phyloP scores from a whole-genome alignment of 345 rosid genomes.

The Camelina sativa region DNA sequence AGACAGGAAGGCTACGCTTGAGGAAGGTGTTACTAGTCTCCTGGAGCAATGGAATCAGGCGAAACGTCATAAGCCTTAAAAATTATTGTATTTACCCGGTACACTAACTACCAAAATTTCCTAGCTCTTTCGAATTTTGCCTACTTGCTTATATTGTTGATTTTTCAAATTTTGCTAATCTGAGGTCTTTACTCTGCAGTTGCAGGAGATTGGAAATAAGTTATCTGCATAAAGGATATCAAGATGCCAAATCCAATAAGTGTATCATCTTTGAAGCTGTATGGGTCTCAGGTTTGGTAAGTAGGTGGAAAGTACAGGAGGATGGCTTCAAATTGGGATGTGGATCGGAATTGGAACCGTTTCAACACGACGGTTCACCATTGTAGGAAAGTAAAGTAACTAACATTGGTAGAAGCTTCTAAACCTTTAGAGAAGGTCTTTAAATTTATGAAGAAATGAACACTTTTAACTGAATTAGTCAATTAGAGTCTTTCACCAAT shows the following conservation, averaged over 20 bases:
- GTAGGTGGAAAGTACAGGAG: conserved; percentile 25
- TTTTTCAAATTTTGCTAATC: conserved; percentile 1
- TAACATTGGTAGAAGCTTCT: conserved; percentile 14
- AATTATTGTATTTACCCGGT: conserved; percentile 25
- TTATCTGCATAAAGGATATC: neutral
- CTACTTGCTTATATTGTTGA: neutral
- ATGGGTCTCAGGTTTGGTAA: conserved; percentile 13
- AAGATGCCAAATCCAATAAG: neutral
- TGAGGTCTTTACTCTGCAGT: conserved; percentile 16
- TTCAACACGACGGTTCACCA: conserved; percentile 19
- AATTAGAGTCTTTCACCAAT: neutral
- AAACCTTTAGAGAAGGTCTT: conserved; percentile 11
- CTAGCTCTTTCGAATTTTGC: conserved; percentile 5
- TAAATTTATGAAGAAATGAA: neutral
- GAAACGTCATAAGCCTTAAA: conserved; percentile 49
- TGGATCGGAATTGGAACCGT: conserved; percentile 3
- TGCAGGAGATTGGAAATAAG: conserved; percentile 18
- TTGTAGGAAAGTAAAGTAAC: conserved; percentile 15
- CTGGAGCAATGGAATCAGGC: conserved; percentile 56
- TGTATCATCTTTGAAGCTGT: neutral
- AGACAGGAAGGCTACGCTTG: conserved; percentile 64
- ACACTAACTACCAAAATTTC: conserved; percentile 15
- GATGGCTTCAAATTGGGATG: neutral
- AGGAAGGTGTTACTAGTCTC: conserved; percentile 65
- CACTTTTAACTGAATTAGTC: neutral